A percentile compares a stretch with the other conserved stretches of the same genome.
These are phyloP conservation scores for Withania somnifera DNA, from an alignment of 305 asterid genomes.

Conservation along the genomic window DNA sequence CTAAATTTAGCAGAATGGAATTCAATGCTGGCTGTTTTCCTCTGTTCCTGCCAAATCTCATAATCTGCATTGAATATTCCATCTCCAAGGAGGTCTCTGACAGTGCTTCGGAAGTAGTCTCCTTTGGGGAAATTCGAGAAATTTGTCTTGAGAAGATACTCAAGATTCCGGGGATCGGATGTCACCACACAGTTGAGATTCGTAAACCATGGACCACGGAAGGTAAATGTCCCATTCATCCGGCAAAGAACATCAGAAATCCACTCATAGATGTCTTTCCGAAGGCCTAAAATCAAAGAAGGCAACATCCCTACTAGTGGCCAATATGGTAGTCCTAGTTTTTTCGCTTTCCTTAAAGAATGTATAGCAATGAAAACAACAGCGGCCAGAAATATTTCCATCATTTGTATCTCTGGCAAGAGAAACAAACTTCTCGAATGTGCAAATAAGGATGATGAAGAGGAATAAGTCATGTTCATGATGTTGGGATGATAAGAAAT, in stretches of 20 bases:
- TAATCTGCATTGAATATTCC: constrained; percentile 85
- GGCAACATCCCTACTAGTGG: constrained; percentile 90
- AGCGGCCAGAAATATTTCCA: constrained; percentile 44
- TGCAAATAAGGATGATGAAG: not conserved
- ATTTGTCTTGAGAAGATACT: constrained; percentile 68
- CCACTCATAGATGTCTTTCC: constrained; percentile 66
- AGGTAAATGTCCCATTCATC: constrained; percentile 58
- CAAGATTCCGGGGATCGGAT: constrained; percentile 68
- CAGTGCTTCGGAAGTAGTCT: constrained; percentile 47
- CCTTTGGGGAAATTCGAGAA: constrained; percentile 83
- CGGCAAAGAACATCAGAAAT: constrained; percentile 35
- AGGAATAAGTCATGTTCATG: constrained; percentile 26
- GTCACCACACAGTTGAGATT: constrained; percentile 83
- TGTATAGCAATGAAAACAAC: constrained; percentile 43
- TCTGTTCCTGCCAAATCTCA: constrained; percentile 65
- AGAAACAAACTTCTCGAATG: not conserved
- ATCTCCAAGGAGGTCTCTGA: constrained; percentile 66
- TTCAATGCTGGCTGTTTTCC: constrained; percentile 78
- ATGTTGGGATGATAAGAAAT: constrained; percentile 22
- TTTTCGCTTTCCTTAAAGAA: constrained; percentile 31
- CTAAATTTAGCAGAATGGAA: constrained; percentile 77
- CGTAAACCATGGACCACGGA: constrained; percentile 76
- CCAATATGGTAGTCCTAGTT: constrained; percentile 59
- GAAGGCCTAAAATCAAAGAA: constrained; percentile 54
- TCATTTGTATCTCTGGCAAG: constrained; percentile 46